A percentile compares a stretch with the other conserved stretches of the same genome.
These are phyloP conservation scores for Linnemannia zychae DNA, from an alignment of 192 early-diverging fungal genomes.

Conservation along the genomic window DNA sequence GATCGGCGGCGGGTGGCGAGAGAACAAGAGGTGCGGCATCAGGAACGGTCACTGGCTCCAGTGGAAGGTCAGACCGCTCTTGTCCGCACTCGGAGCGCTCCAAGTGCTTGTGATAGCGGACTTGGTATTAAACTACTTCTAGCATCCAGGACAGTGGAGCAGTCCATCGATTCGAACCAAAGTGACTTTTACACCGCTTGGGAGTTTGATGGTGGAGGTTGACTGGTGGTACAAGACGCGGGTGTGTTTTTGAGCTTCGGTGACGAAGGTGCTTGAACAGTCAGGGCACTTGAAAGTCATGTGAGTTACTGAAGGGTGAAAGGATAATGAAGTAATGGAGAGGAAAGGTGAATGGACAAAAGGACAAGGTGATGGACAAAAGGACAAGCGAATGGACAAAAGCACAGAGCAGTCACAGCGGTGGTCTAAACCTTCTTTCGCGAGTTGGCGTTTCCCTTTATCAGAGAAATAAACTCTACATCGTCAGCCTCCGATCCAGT, in stretches of 20 bases:
- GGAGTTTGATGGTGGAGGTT: constrained; percentile 9
- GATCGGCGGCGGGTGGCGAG: constrained; percentile 5
- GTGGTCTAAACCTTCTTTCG: no score
- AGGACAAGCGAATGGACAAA: no score
- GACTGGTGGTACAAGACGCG: not conserved
- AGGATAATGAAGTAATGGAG: constrained; percentile 11
- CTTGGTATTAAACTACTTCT: constrained; percentile 8
- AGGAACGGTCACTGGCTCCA: constrained; percentile 17
- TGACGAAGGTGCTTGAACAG: constrained; percentile 11
- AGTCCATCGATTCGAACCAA: constrained; percentile 10
- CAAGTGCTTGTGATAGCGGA: constrained; percentile 7
- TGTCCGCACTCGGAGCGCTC: constrained; percentile 11
- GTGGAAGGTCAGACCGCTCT: constrained; percentile 13
- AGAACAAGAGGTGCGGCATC: constrained; percentile 17
- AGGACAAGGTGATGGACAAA: not conserved
- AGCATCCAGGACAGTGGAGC: constrained; percentile 8
- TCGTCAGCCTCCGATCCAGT: no score
- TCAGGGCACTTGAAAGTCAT: constrained; percentile 10
- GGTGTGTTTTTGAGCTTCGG: constrained; percentile 7
- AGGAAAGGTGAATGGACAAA: not conserved
- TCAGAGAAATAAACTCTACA: no score
- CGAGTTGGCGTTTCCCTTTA: no score
- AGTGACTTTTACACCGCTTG: constrained; percentile 11
- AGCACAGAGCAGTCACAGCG: no score
- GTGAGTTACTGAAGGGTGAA: constrained; percentile 10